Conservation (phyloP, 768 basidiomycete species). For the Rhizopogon sp. region DNA sequence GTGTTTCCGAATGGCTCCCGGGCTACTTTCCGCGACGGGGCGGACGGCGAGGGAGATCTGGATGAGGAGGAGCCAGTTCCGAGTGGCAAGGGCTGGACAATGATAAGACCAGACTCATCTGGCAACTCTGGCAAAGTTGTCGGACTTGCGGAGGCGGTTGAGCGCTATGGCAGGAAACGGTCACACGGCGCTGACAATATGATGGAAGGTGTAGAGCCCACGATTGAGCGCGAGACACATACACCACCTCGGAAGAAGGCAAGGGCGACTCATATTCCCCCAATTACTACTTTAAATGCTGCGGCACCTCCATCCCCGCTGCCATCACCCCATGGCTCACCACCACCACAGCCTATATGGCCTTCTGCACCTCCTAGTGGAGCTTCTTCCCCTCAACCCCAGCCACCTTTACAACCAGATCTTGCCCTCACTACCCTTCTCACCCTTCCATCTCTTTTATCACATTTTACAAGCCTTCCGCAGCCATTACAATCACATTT, state of each 20-base stretch:
- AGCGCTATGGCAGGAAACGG: conserved; percentile 68
- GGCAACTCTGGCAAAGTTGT: conserved; percentile 47
- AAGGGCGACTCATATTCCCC: conserved; percentile 53
- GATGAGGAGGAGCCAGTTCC: conserved; percentile 66
- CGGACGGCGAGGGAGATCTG: conserved; percentile 58
- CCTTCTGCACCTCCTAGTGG: conserved; percentile 80
- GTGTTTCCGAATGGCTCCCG: conserved; percentile 77
- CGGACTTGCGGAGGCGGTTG: conserved; percentile 74
- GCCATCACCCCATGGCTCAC: conserved; percentile 83
- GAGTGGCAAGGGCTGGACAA: conserved; percentile 68
- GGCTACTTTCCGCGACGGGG: conserved; percentile 75
- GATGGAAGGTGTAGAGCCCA: conserved; percentile 75
- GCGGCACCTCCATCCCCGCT: conserved; percentile 82
- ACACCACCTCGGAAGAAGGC: conserved; percentile 74
- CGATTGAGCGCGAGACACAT: conserved; percentile 38
- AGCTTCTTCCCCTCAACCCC: conserved; percentile 62
- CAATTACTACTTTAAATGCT: conserved; percentile 58
- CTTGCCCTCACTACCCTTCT: conserved; percentile 78
- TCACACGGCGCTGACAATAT: conserved; percentile 46
- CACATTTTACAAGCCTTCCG: conserved; percentile 78
- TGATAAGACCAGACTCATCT: conserved; percentile 64
- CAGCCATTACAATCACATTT: conserved; percentile 87
- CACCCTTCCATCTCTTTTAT: conserved; percentile 77
- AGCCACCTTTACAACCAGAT: conserved; percentile 77
- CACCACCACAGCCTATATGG: conserved; percentile 71